Conservation (phyloP, 2,329 filamentous ascomycete species). For the Aureobasidium sp. region DNA sequence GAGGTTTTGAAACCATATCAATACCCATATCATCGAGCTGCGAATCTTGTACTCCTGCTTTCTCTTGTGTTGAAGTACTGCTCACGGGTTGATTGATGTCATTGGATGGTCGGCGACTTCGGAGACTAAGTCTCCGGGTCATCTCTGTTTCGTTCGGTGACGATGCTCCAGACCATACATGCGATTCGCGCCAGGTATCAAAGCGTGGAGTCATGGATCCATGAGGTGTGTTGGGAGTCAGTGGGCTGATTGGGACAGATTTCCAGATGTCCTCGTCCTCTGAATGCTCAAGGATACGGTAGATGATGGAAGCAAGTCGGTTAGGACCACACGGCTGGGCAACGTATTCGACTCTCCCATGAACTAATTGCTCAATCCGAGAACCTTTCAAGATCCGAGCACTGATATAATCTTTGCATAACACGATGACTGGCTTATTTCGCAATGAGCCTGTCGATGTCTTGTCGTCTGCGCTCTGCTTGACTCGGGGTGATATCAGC, state of each 20-base stretch:
- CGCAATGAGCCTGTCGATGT: neutral
- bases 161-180: neutral
- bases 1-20: neutral
- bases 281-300: neutral
- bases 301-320: neutral
- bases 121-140: neutral
- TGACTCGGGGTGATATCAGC: neutral
- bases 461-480: neutral
- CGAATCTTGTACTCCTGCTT: neutral
- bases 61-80: neutral
- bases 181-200: neutral
- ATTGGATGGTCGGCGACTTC: neutral
- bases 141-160: neutral
- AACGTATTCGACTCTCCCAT: slow-evolving; percentile 3
- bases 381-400: neutral
- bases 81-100: neutral
- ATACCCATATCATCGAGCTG: neutral
- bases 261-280: neutral
- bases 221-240: neutral
- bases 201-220: neutral
- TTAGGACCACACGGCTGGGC: slow-evolving; percentile 12
- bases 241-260: neutral
- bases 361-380: neutral
- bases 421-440: slow-evolving; percentile 4
- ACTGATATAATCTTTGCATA: slow-evolving; percentile 8